A percentile compares a stretch with the other conserved stretches of the same genome.
Conservation (phyloP, 2,329 filamentous ascomycete species). For the Xylariaceae sp. region DNA sequence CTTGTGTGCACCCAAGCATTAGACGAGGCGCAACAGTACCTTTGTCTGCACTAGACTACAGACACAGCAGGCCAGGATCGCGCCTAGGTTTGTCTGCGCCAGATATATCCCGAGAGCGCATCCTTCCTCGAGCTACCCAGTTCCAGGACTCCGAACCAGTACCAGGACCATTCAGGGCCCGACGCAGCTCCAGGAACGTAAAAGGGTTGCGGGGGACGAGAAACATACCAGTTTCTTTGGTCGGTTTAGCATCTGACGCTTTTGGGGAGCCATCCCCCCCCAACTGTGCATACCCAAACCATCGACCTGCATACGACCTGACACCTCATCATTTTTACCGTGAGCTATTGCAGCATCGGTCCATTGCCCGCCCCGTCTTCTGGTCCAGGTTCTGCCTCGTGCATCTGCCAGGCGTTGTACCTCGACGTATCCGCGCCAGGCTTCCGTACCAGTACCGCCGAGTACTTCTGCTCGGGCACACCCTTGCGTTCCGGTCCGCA, state of each 20-base stretch:
- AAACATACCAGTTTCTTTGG: constrained; percentile 13
- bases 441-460: constrained; percentile 27
- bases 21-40: background rate
- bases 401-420: constrained; percentile 22
- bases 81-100: background rate
- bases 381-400: constrained; percentile 22
- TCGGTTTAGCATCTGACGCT: constrained; percentile 15
- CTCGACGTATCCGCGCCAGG: constrained; percentile 28
- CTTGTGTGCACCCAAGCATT: too few species aligned
- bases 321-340: constrained; percentile 41
- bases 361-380: constrained; percentile 32
- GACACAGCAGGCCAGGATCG: background rate
- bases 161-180: background rate
- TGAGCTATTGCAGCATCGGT: constrained; percentile 37
- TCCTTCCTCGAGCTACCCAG: background rate
- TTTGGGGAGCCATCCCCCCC: constrained; percentile 16
- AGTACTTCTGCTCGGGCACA: constrained; percentile 27
- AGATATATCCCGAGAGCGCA: background rate
- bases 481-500: constrained; percentile 25
- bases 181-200: background rate
- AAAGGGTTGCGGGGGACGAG: constrained; percentile 12
- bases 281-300: constrained; percentile 34
- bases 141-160: background rate
- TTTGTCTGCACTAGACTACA: background rate
- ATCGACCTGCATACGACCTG: constrained; percentile 43